A percentile compares a stretch with the other conserved stretches of the same genome.
These are phyloP conservation scores for Leptographium lundbergii DNA, from an alignment of 2,329 filamentous ascomycete species.

Conservation along the genomic window DNA sequence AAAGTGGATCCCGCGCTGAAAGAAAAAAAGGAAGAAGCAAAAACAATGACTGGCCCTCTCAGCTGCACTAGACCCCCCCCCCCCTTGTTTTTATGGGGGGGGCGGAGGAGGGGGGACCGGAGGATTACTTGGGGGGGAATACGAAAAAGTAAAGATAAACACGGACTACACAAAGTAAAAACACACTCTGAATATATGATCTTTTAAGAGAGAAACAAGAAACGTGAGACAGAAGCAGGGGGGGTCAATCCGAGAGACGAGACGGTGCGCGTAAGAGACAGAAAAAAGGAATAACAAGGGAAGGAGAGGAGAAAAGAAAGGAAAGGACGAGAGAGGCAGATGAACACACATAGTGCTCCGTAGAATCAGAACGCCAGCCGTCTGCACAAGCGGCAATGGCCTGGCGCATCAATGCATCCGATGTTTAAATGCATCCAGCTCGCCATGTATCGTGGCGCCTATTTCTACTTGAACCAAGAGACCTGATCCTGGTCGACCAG, in stretches of 20 bases:
- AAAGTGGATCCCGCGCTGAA: neutral
- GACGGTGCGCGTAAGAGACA: neutral
- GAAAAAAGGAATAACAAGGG: neutral
- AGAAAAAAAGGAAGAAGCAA: neutral
- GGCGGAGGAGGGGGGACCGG: neutral
- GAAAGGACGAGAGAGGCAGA: neutral
- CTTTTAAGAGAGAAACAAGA: neutral
- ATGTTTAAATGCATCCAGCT: too few species aligned
- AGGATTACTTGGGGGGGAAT: neutral
- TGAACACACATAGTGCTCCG: neutral
- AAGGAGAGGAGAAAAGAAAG: neutral
- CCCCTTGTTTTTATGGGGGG: too few species aligned
- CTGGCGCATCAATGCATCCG: too few species aligned
- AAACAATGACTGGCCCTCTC: neutral
- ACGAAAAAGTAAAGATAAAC: neutral
- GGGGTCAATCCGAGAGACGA: neutral
- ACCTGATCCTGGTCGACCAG: neutral
- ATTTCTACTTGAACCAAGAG: neutral
- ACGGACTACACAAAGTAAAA: too few species aligned
- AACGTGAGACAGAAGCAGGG: neutral
- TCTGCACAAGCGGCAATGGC: too few species aligned
- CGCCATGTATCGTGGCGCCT: neutral
- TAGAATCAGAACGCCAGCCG: too few species aligned
- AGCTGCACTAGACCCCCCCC: too few species aligned
- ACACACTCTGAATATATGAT: too few species aligned